These are phyloP conservation scores for Takashimella koratensis DNA, from an alignment of 1,284 basidiomycete genomes.

Conservation along the genomic window DNA sequence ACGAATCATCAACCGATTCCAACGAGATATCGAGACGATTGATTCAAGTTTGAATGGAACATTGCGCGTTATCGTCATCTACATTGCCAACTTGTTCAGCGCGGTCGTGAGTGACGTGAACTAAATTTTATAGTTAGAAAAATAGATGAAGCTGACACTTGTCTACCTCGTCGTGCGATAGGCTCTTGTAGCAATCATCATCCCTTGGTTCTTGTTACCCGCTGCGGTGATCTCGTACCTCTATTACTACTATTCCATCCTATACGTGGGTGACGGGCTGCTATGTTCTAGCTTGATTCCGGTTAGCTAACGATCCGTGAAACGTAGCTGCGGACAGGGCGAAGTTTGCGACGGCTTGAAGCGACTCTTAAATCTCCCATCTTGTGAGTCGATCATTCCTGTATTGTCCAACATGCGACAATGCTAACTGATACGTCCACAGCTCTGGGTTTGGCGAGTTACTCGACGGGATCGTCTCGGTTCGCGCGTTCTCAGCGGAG, in stretches of 20 bases:
- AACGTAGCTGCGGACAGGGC: slow-evolving; percentile 61
- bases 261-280: too few relatives aligned
- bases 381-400: slow-evolving; percentile 35
- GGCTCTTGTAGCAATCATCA: slow-evolving; percentile 58
- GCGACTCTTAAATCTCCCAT: slow-evolving; percentile 46
- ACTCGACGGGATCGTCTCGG: slow-evolving; percentile 71
- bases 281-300: slow-evolving; percentile 51
- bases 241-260: slow-evolving; percentile 64
- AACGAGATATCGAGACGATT: slow-evolving; percentile 73
- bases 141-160: not conserved
- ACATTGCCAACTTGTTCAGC: slow-evolving; percentile 66
- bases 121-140: slow-evolving; percentile 1
- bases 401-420: slow-evolving; percentile 47
- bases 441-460: slow-evolving; percentile 69
- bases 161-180: too few relatives aligned
- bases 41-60: slow-evolving; percentile 67
- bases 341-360: slow-evolving; percentile 75
- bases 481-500: slow-evolving; percentile 83
- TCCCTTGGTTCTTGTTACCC: slow-evolving; percentile 69
- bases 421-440: slow-evolving; percentile 17
- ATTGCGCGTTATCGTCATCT: slow-evolving; percentile 66
- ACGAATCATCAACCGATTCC: slow-evolving; percentile 73
- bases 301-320: slow-evolving; percentile 5
- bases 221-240: slow-evolving; percentile 59
- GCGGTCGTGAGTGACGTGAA: too few relatives aligned